Conservation (phyloP, 2,329 filamentous ascomycete genomes). For the Epichloe hybrida region DNA sequence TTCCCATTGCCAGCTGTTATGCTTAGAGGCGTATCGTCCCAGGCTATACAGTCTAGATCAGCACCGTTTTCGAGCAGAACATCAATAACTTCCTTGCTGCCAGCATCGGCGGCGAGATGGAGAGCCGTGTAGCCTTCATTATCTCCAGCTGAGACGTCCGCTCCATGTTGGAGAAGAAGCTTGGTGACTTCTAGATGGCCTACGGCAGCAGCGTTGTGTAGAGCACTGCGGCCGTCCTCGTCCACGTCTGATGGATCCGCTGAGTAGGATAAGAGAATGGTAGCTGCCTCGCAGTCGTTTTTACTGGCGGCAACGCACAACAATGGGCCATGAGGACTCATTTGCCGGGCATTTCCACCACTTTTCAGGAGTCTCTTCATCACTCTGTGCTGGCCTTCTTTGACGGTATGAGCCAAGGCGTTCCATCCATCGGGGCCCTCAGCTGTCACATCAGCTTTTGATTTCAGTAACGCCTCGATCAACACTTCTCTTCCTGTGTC, state of each 20-base stretch:
- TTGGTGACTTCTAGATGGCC: neutral
- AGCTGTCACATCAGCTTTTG: neutral
- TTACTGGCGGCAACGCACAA: neutral
- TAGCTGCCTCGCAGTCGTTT: neutral
- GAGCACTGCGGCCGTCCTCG: neutral
- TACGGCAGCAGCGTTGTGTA: neutral
- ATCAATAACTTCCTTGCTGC: neutral
- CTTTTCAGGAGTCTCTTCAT: neutral
- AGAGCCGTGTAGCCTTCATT: neutral
- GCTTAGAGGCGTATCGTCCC: neutral
- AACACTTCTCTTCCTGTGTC: neutral
- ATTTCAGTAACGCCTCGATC: neutral
- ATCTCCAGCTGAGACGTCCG: neutral
- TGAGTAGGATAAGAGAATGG: neutral
- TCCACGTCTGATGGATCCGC: neutral
- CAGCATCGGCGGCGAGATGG: neutral
- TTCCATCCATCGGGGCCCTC: neutral
- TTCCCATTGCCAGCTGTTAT: neutral
- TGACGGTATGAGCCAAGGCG: neutral
- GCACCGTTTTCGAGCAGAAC: neutral
- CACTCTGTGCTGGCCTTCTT: neutral
- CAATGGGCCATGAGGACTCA: neutral
- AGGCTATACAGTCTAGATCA: neutral
- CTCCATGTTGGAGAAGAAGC: neutral
- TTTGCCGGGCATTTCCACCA: neutral